Evolutionary conservation across 192 early-diverging fungal genomes (phyloP), one percentile per base, ranked within the genome.

Genomic region (Coemansia sp.): DNA sequence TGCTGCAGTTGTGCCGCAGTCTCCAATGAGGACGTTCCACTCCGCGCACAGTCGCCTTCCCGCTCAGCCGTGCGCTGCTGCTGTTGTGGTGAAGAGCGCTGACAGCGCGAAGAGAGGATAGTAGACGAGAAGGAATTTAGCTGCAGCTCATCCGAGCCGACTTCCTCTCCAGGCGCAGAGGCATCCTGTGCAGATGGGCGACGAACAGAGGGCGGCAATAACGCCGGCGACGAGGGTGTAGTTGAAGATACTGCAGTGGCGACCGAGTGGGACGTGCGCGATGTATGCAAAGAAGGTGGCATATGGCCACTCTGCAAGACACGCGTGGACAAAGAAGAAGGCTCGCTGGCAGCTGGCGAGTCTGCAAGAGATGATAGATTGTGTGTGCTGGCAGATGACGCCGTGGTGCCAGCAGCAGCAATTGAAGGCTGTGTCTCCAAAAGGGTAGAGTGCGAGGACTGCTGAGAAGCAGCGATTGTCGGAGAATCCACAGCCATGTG

Each of bases 261-360:
- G 14, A 65, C 58, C 47, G 64, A 64, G n/a, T 64, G 75, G 24
- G 41, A n/a, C 56, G 54, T 51, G 21, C 25, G 64, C 9, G 52
- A 52, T 38, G 65, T 51, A 52, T 61, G 71, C 54, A 73, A 44
- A 16, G 71, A 64, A 22, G 66, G 50, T 10, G 70, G 69, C 56
- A 69, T 69, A 50, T 60, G 70, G 10, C 76, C 67, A 10, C 59
- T 72, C 32, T 68, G 76, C 19, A 60, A 51, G 3, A 60, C 62
- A 24, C 70, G 70, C 10, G 64, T 49, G 3, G 70, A 56, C 21
- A 78, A 56, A 16, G 69, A 34, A 3, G 62, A 44, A 0, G 70
- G 63, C 44, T 64, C 60, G 60, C 61, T 61, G 55, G 62, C 50
- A 50, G 54, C 58, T 41, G 53, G 18, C 41, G 50, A 34, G 56